A percentile compares a stretch with the other conserved stretches of the same genome.
phyloP scores from a whole-genome alignment of 495 filamentous ascomycete genomes.

The Parmelia sp. region DNA sequence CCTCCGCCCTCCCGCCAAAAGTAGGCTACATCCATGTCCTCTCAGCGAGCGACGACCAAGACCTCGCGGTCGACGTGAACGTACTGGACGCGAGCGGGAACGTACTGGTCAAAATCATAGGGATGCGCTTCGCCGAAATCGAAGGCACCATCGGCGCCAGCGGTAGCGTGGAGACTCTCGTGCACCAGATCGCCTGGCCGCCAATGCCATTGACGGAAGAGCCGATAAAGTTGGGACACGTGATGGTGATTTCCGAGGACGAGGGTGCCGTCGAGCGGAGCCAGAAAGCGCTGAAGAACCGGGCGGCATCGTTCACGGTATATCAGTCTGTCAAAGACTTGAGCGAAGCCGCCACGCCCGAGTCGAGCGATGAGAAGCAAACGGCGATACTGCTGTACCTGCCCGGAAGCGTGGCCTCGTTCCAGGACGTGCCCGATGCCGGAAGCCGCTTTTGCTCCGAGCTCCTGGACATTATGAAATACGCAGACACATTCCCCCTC shows the following conservation, averaged over 20 bases:
- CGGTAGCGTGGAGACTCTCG: slow-evolving; percentile 30
- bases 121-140: slow-evolving; percentile 39
- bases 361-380: slow-evolving; percentile 3
- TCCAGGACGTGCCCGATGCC: slow-evolving; percentile 12
- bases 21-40: slow-evolving; percentile 30
- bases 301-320: background rate
- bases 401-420: slow-evolving; percentile 17
- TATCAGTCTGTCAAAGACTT: background rate
- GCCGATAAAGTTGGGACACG: slow-evolving; percentile 25
- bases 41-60: background rate
- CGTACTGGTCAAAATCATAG: slow-evolving; percentile 14
- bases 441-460: slow-evolving; percentile 20
- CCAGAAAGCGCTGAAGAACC: background rate
- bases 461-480: slow-evolving; percentile 30
- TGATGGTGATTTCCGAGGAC: slow-evolving; percentile 27
- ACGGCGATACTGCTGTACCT: slow-evolving; percentile 29
- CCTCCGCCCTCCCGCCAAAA: slow-evolving; percentile 19
- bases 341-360: background rate
- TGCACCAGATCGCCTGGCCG: slow-evolving; percentile 36
- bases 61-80: background rate
- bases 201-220: slow-evolving; percentile 28
- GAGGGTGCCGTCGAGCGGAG: background rate
- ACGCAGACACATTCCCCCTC: slow-evolving; percentile 15
- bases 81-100: background rate
- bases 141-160: slow-evolving; percentile 32